Base-by-base conservation (phyloP, 768 basidiomycete species). In the Boletus sp. region DNA sequence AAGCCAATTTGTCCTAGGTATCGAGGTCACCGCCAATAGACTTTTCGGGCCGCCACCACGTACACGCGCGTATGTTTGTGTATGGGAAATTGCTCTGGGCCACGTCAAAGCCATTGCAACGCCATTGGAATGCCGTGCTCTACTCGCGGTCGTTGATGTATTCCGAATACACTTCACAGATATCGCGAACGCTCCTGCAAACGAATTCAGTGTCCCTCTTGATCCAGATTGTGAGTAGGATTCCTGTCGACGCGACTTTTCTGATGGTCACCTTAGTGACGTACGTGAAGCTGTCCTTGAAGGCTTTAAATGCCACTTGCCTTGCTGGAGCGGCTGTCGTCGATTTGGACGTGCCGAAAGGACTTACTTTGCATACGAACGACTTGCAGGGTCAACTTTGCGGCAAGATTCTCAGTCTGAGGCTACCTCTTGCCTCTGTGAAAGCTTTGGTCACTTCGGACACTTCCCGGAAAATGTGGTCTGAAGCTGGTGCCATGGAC, bases 11-110 rank as follows among this genome's bases (percentile, higher is more conserved):
- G 39, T 53, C 11, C 23, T 25, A 89, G 91, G 88, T 11, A 69
- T 95, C 59, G 82, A 90, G 56, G 82, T 98, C 45, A 82, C 83
- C 14, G 87, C 90, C 2, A 82, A 97, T 65, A 83, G 95, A 25
- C 74, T 98, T 11, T 96, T 97, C 64, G 96, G 96, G 8, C 90
- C 91, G 13, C 83, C 85, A 54, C 96, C 96, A 7, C 80, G 82
- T 4, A 90, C 89, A 0, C 72, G 88, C 2, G 86, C 93, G 1
- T 98, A 98, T 64, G 75, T 96, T 6, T 98, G 95, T 66, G 80
- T 97, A 14, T 98, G 96, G 96, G 93, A 96, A 64, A 81, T 95
- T 42, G 73, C 73, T n/a, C 34, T 93, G 17, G 92, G 92, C 7
- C 66, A 76, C 33, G 65, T 90, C 44, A 85, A 83, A 62, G 78